Evolutionary conservation across 2,329 filamentous ascomycete genomes (phyloP).

Genomic region (Gnomoniopsis sp.): DNA sequence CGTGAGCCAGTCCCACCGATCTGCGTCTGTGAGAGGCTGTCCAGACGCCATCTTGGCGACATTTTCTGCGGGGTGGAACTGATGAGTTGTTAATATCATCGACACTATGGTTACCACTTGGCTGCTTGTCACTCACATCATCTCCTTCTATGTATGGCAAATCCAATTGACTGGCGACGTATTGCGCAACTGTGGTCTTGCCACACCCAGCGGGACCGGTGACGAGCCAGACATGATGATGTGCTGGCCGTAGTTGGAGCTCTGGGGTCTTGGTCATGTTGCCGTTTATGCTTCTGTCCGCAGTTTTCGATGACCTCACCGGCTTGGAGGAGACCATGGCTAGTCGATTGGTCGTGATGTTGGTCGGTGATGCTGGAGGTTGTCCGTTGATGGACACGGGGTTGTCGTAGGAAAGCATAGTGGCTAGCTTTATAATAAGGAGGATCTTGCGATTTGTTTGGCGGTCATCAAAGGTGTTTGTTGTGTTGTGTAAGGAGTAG

Average conservation of each 20-base stretch:
- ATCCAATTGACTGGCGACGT: constrained; percentile 58
- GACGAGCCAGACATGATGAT: constrained; percentile 76
- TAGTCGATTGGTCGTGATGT: constrained; percentile 24
- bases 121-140: constrained; percentile 50
- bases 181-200: constrained; percentile 71
- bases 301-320: constrained; percentile 20
- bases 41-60: constrained; percentile 88
- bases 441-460: background rate
- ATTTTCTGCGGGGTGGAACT: constrained; percentile 76
- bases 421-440: constrained; percentile 5
- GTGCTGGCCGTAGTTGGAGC: constrained; percentile 25
- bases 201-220: constrained; percentile 77
- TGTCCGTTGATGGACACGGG: constrained; percentile 42
- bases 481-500: background rate
- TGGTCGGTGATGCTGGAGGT: constrained; percentile 25
- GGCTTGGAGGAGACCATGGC: constrained; percentile 28
- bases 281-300: constrained; percentile 28
- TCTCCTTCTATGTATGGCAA: constrained; percentile 76
- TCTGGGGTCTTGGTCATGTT: constrained; percentile 26
- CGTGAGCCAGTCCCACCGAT: constrained; percentile 97
- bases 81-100: constrained; percentile 7
- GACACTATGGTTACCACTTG: background rate
- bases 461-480: background rate
- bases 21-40: constrained; percentile 81
- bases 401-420: constrained; percentile 51